Evolutionary conservation across 2,329 filamentous ascomycete species (phyloP), one percentile per base, ranked within the genome.

Genomic region (Boeremia exigua): DNA sequence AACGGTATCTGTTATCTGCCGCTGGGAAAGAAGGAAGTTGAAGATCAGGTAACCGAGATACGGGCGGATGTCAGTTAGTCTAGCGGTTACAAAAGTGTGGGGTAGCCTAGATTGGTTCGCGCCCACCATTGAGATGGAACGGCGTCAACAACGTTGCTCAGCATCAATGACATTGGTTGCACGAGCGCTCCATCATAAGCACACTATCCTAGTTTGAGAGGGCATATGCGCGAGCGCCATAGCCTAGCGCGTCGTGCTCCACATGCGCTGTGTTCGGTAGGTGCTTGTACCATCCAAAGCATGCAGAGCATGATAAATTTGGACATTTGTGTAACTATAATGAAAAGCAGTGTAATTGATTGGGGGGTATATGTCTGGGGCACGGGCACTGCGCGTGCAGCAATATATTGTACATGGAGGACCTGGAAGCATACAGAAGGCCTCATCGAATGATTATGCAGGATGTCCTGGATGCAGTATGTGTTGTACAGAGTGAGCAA

Each of bases 21-120:
- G 6, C 27, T 19, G 8, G 23, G 19, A 3, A 12, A n/a, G n/a
- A n/a, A 33, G 34, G 32, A 32, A 27, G 30, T 30, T 34, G 29
- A 29, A 38, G 34, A 19, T 28, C 17, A 48, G 28, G 32, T 28
- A 28, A 40, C 12, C 7, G n/a, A 44, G 39, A 33, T 48, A 51
- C 47, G 12, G 43, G 45, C 28, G 48, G 23, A 39, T 30, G 44
- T 51, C 44, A 45, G 28, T 43, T 48, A 57, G 15, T 19, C 48
- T 36, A 45, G 49, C n/a, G 45, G 47, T 17, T 47, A 49, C 45
- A 39, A 48, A 46, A 54, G 40, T 58, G 55, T 58, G 55, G 55
- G 49, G 55, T 58, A 58, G 42, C 34, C 39, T 44, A 48, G 27
- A 27, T 38, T 44, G 42, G 43, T 49, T 25, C 27, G 44, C 38